These are phyloP conservation scores for Suillus cothurnatus DNA, from an alignment of 768 basidiomycete species.

Conservation along the genomic window DNA sequence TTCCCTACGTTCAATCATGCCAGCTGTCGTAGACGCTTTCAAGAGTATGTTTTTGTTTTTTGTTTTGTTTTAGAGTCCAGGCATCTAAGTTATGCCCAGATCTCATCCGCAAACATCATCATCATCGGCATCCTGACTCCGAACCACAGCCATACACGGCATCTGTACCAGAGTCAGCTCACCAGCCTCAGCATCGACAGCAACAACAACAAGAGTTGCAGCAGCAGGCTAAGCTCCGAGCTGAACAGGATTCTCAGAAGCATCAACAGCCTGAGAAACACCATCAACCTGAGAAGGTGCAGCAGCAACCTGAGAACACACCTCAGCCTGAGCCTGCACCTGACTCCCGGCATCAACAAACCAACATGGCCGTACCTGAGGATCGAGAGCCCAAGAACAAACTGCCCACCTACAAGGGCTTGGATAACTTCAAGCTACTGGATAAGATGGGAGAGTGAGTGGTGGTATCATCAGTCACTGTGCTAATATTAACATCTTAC, in stretches of 20 bases:
- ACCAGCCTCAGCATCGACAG: slow-evolving; percentile 35
- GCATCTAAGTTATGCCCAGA: slow-evolving; percentile 43
- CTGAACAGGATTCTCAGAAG: slow-evolving; percentile 27
- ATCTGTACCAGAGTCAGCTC: slow-evolving; percentile 19
- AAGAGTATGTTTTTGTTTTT: slow-evolving; percentile 60
- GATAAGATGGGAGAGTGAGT: slow-evolving; percentile 96
- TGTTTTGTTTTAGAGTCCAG: slow-evolving; percentile 10
- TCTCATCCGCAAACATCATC: slow-evolving; percentile 77
- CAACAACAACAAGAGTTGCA: slow-evolving; percentile 33
- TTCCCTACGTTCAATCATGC: slow-evolving; percentile 45
- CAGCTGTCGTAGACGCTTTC: slow-evolving; percentile 82
- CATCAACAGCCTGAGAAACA: slow-evolving; percentile 22
- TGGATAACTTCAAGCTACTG: slow-evolving; percentile 74
- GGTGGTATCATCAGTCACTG: slow-evolving; percentile 11
- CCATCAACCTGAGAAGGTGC: slow-evolving; percentile 19
- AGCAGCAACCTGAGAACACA: slow-evolving; percentile 13
- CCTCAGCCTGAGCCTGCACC: slow-evolving; percentile 17
- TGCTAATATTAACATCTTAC: slow-evolving; percentile 15
- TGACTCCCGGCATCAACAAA: slow-evolving; percentile 49
- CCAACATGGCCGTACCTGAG: slow-evolving; percentile 62
- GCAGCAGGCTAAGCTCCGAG: slow-evolving; percentile 35
- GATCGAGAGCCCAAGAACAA: slow-evolving; percentile 71
- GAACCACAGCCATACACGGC: slow-evolving; percentile 30
- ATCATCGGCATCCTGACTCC: slow-evolving; percentile 48
- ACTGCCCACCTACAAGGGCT: slow-evolving; percentile 85